Evolutionary conservation across 2,329 filamentous ascomycete genomes (phyloP), one percentile per base, ranked within the genome.

Genomic region (Exserohilum rostratum): DNA sequence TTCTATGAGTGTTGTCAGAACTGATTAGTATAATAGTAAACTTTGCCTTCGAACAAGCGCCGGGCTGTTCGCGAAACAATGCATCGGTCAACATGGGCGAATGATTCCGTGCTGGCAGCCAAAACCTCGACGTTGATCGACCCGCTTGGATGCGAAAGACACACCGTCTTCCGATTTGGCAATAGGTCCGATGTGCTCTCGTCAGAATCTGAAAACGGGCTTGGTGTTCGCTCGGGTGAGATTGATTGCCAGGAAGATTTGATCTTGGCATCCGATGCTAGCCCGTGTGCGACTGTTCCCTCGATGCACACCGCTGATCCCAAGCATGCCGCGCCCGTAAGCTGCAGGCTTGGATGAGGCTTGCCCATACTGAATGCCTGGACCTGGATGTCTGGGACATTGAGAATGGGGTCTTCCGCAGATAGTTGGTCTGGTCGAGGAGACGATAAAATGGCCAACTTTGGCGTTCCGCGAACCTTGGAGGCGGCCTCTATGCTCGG

Each of bases 381-480:
- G 6, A 67, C 64, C 30, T 61, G 53, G 11, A 72, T 46, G 11
- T 65, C 59, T 25, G 51, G 30, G 58, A 18, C 38, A 25, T 22
- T 20, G 5, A 17, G 13, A 17, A 17, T 35, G 6, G 3, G 7
- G 17, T 35, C 33, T 18, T 35, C 17, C 33, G 7, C 33, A 10
- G n/a, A 27, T 46, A 5, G 3, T 13, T 1, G 2, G 6, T 46
- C 33, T 45, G 46, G 6, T n/a, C 34, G 25, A 20, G 58, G 37
- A 22, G 68, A 51, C 0, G 79, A 80, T 2, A 85, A 76, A 13
- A 87, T 72, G 9, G 80, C 82, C 27, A 89, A 83, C 68, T 89
- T 88, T 2, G 87, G 86, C 5, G 83, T 85, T 0, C 81, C 79
- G 0, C 80, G 78, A 6, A 80, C 80, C 2, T 75, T 76, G 1